These are phyloP conservation scores for Salix exigua DNA, from an alignment of 345 rosid genomes.

Conservation along the genomic window DNA sequence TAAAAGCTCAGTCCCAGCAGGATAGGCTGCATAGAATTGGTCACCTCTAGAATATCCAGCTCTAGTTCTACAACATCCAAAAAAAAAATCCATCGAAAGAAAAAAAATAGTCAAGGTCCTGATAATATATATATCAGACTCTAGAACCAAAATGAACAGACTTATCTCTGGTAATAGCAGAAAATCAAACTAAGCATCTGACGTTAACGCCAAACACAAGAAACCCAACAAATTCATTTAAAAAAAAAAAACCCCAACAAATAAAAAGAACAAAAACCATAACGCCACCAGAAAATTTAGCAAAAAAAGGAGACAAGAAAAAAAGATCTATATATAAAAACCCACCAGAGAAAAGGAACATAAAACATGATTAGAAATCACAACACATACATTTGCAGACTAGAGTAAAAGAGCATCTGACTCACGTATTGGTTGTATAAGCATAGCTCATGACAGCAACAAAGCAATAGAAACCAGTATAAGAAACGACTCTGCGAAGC, in stretches of 20 bases:
- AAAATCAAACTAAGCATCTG: not conserved
- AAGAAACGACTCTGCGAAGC: slow-evolving; percentile 66
- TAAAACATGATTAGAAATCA: not conserved
- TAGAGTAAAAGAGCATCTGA: not conserved
- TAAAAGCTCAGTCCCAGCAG: slow-evolving; percentile 88
- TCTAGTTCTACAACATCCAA: slow-evolving; percentile 58
- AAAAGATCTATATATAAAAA: not conserved
- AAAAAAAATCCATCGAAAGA: not conserved
- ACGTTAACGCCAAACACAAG: not conserved
- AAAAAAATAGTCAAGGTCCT: not conserved
- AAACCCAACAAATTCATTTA: not conserved
- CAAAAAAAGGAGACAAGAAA: not conserved
- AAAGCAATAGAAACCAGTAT: slow-evolving; percentile 68
- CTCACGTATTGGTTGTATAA: slow-evolving; percentile 85
- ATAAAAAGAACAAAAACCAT: not conserved
- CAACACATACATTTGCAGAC: not conserved
- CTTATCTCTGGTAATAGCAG: not conserved
- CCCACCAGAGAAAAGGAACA: not conserved
- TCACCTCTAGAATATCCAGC: slow-evolving; percentile 84
- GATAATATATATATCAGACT: no score
- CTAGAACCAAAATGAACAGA: not conserved
- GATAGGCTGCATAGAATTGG: slow-evolving; percentile 87
- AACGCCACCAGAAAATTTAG: slow-evolving; percentile 1
- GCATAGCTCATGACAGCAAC: slow-evolving; percentile 52
- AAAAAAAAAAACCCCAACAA: no score